A percentile compares a stretch with the other conserved stretches of the same genome.
These are phyloP conservation scores for Neofusicoccum cordaticola DNA, from an alignment of 2,329 filamentous ascomycete species.

Conservation along the genomic window DNA sequence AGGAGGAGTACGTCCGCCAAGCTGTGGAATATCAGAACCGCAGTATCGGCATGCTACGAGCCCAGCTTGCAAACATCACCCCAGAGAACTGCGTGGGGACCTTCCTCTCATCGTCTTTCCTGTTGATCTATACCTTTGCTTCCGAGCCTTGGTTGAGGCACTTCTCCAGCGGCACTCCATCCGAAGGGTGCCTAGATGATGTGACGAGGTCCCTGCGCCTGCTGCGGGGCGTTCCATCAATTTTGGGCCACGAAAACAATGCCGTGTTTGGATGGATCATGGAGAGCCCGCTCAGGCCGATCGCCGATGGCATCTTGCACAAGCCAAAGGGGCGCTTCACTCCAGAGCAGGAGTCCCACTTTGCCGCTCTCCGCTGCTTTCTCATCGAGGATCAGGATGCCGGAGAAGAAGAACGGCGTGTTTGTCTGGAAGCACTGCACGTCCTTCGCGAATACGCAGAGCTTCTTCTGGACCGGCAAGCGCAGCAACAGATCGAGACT, in stretches of 20 bases:
- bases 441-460: background rate
- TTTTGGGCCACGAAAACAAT: background rate
- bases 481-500: background rate
- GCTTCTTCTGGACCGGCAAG: background rate
- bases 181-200: background rate
- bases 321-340: background rate
- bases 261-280: background rate
- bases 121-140: background rate
- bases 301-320: background rate
- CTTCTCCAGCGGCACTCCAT: background rate
- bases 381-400: background rate
- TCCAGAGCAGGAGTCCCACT: background rate
- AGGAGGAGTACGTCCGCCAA: background rate
- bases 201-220: background rate
- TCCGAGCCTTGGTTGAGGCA: background rate
- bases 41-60: background rate
- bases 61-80: background rate
- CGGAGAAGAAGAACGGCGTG: background rate
- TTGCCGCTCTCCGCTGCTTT: background rate
- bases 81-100: background rate
- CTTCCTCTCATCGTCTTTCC: background rate
- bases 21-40: background rate
- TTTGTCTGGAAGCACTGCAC: background rate
- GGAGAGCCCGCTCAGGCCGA: background rate
- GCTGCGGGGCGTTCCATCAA: background rate